Evolutionary conservation across 2,329 filamentous ascomycete genomes (phyloP).

Genomic region (Domatiomyces globalis): DNA sequence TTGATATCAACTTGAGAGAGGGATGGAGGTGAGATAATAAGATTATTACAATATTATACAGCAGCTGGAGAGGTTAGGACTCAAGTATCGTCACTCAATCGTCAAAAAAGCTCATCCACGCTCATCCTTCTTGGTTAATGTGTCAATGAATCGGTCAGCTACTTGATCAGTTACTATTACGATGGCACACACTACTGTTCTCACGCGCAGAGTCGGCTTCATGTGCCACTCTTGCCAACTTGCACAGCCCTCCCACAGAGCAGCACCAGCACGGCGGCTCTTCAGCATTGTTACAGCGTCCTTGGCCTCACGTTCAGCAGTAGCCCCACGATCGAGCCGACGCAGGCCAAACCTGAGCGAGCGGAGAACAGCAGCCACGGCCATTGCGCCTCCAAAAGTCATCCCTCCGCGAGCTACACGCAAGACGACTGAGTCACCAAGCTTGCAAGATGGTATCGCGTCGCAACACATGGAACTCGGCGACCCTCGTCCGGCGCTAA

Average conservation of each 20-base stretch:
- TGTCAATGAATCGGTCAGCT: background rate
- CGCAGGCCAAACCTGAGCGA: background rate
- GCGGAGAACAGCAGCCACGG: background rate
- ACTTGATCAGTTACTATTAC: background rate
- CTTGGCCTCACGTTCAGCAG: slow-evolving; percentile 3
- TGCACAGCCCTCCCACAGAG: slow-evolving; percentile 1
- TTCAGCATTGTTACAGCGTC: slow-evolving; percentile 3
- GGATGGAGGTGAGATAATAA: too few species aligned
- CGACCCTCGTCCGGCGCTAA: background rate
- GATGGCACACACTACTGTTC: background rate
- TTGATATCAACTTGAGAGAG: too few species aligned
- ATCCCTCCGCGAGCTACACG: background rate
- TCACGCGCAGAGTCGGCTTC: slow-evolving; percentile 8
- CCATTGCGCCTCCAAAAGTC: background rate
- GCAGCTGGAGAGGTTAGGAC: too few species aligned
- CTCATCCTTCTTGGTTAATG: too few species aligned
- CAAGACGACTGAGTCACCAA: slow-evolving; percentile 3
- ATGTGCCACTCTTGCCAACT: slow-evolving; percentile 11
- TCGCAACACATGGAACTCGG: background rate
- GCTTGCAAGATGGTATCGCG: background rate
- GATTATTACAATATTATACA: too few species aligned
- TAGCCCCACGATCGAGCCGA: too few species aligned
- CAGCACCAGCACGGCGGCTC: slow-evolving; percentile 4
- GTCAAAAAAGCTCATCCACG: too few species aligned
- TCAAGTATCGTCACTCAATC: too few species aligned